These are phyloP conservation scores for Chalciporus pseudorubinellus DNA, from an alignment of 768 basidiomycete genomes.

Conservation along the genomic window DNA sequence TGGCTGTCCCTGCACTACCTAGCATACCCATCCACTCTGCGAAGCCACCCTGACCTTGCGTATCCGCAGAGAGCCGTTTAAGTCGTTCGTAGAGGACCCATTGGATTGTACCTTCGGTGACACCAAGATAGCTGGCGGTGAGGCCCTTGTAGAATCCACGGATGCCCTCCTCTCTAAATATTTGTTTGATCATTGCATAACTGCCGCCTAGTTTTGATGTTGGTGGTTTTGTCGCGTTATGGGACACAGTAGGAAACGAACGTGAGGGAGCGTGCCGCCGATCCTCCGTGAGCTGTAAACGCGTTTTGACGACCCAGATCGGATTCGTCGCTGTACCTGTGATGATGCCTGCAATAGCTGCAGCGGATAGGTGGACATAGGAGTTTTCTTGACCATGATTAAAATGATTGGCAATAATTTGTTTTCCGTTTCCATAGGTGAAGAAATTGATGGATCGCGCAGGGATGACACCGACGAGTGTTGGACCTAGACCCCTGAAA, in stretches of 20 bases:
- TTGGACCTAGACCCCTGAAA: conserved; percentile 94
- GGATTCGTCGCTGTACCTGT: conserved; percentile 95
- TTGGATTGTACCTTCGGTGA: conserved; percentile 94
- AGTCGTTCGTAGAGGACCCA: conserved; percentile 96
- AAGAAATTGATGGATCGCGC: conserved; percentile 98
- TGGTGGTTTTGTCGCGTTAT: conserved; percentile 7
- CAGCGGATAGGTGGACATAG: conserved; percentile 81
- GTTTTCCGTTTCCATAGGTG: conserved; percentile 96
- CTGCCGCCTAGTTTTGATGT: conserved; percentile 48
- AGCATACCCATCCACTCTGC: conserved; percentile 80
- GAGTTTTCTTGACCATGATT: conserved; percentile 77
- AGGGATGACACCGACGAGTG: conserved; percentile 91
- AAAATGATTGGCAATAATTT: conserved; percentile 78
- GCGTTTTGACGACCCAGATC: conserved; percentile 99
- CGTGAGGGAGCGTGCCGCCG: conserved; percentile 14
- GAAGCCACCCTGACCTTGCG: conserved; percentile 55
- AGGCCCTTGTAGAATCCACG: conserved; percentile 93
- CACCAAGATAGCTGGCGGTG: conserved; percentile 92
- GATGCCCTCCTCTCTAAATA: conserved; percentile 78
- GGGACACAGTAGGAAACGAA: background rate
- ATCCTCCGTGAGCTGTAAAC: conserved; percentile 69
- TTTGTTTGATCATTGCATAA: conserved; percentile 62
- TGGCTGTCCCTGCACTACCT: conserved; percentile 88
- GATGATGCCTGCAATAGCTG: conserved; percentile 79
- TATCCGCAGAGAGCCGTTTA: conserved; percentile 60